These are phyloP conservation scores for Solanum dulcamara DNA, from an alignment of 257 asterid genomes.

Conservation along the genomic window DNA sequence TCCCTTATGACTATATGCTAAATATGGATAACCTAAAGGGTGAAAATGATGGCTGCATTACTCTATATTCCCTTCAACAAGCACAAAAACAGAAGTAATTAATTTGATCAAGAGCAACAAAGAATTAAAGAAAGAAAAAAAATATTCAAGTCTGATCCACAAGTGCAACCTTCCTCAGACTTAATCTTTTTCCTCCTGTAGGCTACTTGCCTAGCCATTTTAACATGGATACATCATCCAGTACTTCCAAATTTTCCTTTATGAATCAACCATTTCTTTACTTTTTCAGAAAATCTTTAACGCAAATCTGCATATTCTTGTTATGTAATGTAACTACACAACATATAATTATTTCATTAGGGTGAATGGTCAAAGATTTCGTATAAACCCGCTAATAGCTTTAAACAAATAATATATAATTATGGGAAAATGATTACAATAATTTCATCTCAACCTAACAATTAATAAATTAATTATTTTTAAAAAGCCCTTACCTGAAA, in stretches of 20 bases:
- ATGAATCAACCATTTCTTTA: background rate
- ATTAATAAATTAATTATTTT: background rate
- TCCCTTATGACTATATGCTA: slow-evolving; percentile 2
- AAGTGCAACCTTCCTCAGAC: background rate
- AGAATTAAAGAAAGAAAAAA: background rate
- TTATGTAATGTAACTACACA: background rate
- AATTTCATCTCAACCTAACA: background rate
- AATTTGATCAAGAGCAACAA: background rate
- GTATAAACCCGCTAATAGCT: background rate
- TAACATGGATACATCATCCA: background rate
- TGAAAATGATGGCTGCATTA: background rate
- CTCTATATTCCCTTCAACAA: slow-evolving; percentile 5
- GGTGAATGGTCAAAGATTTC: background rate
- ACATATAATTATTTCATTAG: background rate
- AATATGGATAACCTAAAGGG: slow-evolving; percentile 7
- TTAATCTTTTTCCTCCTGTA: background rate
- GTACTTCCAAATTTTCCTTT: background rate
- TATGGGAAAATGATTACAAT: background rate
- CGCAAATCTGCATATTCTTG: background rate
- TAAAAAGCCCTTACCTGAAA: slow-evolving; percentile 34
- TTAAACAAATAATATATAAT: background rate
- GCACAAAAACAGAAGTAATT: background rate
- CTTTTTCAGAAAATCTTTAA: background rate
- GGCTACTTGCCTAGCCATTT: background rate
- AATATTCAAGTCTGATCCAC: background rate